Percentiles rank a stretch among this genome's conserved stretches.
phyloP scores from a whole-genome alignment of 225 moss, liverwort and hornwort genomes.

The Bryum argenteum region DNA sequence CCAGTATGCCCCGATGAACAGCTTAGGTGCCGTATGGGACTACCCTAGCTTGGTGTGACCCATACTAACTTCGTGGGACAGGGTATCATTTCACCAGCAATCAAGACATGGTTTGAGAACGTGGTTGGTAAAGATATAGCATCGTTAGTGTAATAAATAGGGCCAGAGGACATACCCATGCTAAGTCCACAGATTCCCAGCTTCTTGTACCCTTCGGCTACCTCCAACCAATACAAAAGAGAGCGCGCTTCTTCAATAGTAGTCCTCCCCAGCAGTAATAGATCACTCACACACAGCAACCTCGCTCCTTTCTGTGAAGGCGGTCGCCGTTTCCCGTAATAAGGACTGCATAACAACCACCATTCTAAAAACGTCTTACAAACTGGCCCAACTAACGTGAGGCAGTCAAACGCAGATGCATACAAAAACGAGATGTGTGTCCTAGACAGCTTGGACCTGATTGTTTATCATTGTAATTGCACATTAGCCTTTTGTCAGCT shows the following conservation, averaged over 20 bases:
- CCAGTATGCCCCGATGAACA: not conserved
- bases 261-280: conserved; percentile 87
- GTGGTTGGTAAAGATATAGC: too few relatives aligned
- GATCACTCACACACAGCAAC: conserved; percentile 89
- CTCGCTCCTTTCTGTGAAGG: conserved; percentile 80
- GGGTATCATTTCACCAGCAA: too few relatives aligned
- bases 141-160: too few relatives aligned
- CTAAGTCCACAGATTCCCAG: conserved; percentile 95
- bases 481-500: conserved; percentile 38
- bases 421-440: conserved; percentile 11
- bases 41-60: too few relatives aligned
- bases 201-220: conserved; percentile 73
- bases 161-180: conserved; percentile 65
- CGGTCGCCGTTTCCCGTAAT: conserved; percentile 85
- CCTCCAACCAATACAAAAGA: conserved; percentile 82
- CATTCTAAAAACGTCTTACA: conserved; percentile 29
- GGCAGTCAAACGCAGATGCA: conserved; percentile 14
- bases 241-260: conserved; percentile 93
- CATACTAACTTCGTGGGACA: too few relatives aligned
- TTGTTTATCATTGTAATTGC: conserved; percentile 26
- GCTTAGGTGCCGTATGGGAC: not conserved
- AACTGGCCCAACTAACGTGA: not conserved
- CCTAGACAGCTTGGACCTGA: conserved; percentile 38
- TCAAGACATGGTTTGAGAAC: too few relatives aligned
- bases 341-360: conserved; percentile 91